Conservation (phyloP, 1,284 basidiomycete species). For the Farysia itapuensis region DNA sequence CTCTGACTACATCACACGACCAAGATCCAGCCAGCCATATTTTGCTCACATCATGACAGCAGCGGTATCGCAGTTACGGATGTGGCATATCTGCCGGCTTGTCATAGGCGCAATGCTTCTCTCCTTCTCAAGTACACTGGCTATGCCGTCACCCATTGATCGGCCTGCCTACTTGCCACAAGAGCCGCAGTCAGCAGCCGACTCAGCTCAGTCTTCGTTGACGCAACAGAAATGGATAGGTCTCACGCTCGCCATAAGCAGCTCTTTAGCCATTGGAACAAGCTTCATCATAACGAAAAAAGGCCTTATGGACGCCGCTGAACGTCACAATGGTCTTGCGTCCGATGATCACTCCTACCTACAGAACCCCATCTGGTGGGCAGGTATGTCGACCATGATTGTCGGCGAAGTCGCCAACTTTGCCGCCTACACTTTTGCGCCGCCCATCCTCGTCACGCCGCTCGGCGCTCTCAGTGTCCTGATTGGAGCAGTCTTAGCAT, state of each 20-base stretch:
- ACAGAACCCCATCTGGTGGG: constrained; percentile 96
- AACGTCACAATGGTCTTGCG: constrained; percentile 49
- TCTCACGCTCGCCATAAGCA: constrained; percentile 55
- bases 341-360: constrained; percentile 68
- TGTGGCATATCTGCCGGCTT: too few species aligned
- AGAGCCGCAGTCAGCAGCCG: constrained; percentile 19
- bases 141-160: constrained; percentile 11
- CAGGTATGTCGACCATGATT: constrained; percentile 78
- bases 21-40: too few species aligned
- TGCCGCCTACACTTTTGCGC: constrained; percentile 96
- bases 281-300: constrained; percentile 60
- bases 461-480: constrained; percentile 95
- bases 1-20: too few species aligned
- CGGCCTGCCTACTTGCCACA: constrained; percentile 31
- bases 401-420: constrained; percentile 81
- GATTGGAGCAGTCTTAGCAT: constrained; percentile 76
- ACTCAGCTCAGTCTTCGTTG: constrained; percentile 32
- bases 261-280: constrained; percentile 56
- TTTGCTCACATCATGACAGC: too few species aligned
- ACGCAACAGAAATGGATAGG: constrained; percentile 59
- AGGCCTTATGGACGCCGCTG: constrained; percentile 58
- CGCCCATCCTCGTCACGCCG: constrained; percentile 94
- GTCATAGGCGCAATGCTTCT: too few species aligned
- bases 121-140: not conserved
- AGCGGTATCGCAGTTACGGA: too few species aligned